These are phyloP conservation scores for Eimeria tenella DNA, from an alignment of 169 alveolate species.

Conservation along the genomic window DNA sequence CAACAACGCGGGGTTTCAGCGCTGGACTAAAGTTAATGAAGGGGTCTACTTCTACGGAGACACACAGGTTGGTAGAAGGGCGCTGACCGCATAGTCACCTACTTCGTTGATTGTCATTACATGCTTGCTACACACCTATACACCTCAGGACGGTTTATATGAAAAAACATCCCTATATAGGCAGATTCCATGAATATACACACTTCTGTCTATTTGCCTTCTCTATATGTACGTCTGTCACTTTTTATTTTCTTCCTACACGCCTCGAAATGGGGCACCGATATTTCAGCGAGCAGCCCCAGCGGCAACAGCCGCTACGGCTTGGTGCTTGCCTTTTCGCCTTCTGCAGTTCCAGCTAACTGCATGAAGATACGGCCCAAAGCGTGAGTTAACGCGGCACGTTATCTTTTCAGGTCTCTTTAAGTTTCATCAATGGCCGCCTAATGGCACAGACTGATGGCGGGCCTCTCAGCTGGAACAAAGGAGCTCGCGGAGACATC, in stretches of 20 bases:
- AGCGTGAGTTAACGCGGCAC: no score
- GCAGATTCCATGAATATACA: no score
- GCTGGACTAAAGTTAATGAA: conserved; percentile 44
- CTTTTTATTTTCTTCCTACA: background rate
- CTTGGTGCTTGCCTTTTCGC: no score
- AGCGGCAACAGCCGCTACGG: no score
- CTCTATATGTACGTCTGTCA: background rate
- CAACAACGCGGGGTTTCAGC: conserved; percentile 12
- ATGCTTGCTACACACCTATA: background rate
- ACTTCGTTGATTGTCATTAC: background rate
- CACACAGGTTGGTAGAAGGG: conserved; percentile 6
- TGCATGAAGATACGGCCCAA: no score
- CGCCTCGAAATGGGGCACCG: background rate
- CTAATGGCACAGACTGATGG: conserved; percentile 53
- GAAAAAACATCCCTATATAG: no score
- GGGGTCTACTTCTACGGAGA: conserved; percentile 40
- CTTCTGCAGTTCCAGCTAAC: no score
- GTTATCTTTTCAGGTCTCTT: conserved; percentile 28
- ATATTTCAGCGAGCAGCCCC: no score
- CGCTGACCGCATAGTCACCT: background rate
- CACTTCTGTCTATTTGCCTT: background rate
- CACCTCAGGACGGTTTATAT: no score
- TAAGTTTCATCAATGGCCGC: conserved; percentile 42
- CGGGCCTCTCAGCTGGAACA: conserved; percentile 40
- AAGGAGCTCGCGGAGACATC: conserved; percentile 58